Evolutionary conservation across 2,329 filamentous ascomycete genomes (phyloP).

Genomic region (Corinectria fuckeliana): DNA sequence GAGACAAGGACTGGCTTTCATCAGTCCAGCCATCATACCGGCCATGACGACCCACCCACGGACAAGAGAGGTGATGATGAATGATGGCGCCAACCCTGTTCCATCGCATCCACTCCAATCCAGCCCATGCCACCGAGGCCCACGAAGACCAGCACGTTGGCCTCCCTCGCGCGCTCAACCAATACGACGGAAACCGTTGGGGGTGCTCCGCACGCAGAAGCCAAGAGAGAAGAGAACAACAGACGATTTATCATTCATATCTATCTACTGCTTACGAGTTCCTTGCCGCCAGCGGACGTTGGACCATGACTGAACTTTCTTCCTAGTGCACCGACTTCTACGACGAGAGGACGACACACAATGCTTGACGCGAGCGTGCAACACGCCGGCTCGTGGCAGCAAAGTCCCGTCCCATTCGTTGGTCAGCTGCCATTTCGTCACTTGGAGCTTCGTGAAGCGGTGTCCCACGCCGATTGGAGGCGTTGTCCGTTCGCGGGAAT

Average conservation of each 20-base stretch:
- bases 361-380: conserved; percentile 11
- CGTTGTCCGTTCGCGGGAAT: conserved; percentile 5
- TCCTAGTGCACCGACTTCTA: conserved; percentile 11
- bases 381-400: conserved; percentile 32
- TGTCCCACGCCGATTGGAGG: conserved; percentile 3
- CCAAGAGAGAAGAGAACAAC: conserved; percentile 28
- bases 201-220: conserved; percentile 25
- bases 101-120: not conserved
- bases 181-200: conserved; percentile 23
- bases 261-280: conserved; percentile 27
- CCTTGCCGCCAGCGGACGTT: conserved; percentile 24
- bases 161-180: conserved; percentile 16
- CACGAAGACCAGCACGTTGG: conserved; percentile 27
- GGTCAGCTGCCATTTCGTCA: conserved; percentile 16
- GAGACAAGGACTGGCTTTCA: conserved; percentile 4
- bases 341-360: not conserved
- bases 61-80: conserved; percentile 3
- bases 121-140: conserved; percentile 25
- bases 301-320: conserved; percentile 25
- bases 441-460: conserved; percentile 15
- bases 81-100: conserved; percentile 3
- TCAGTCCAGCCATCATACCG: not conserved
- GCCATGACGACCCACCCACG: not conserved
- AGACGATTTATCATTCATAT: no score
- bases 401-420: conserved; percentile 34